phyloP scores from a whole-genome alignment of 352 stramenopile species.

The Globisporangium echinulatum region DNA sequence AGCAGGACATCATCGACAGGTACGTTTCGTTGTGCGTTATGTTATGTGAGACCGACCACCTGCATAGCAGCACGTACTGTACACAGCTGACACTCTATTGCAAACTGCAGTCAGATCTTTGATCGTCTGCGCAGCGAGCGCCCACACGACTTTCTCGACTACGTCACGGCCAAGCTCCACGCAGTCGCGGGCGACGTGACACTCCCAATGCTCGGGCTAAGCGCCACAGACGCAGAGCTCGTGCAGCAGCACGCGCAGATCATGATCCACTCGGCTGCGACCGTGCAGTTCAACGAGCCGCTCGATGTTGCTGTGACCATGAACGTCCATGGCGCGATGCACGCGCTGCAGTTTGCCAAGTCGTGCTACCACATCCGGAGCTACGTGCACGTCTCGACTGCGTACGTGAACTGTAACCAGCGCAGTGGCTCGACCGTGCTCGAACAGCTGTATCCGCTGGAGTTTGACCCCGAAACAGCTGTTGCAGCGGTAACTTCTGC shows the following conservation, averaged over 20 bases:
- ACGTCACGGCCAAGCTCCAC: conserved; percentile 47
- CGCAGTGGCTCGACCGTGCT: conserved; percentile 34
- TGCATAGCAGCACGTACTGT: not conserved
- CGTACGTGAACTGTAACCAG: conserved; percentile 84
- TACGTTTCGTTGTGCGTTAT: conserved; percentile 1
- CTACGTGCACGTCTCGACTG: conserved; percentile 80
- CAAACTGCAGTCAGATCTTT: conserved; percentile 48
- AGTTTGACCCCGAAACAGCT: conserved; percentile 74
- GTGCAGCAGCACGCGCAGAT: conserved; percentile 48
- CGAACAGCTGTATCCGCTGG: conserved; percentile 79
- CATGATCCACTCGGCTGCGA: conserved; percentile 81
- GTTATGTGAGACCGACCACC: too few species aligned
- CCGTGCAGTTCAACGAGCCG: conserved; percentile 82
- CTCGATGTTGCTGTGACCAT: conserved; percentile 84
- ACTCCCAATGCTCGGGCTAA: conserved; percentile 52
- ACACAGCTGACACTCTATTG: not conserved
- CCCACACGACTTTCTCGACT: conserved; percentile 35
- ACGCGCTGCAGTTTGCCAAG: conserved; percentile 58
- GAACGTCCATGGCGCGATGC: conserved; percentile 69
- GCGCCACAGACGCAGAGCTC: conserved; percentile 28
- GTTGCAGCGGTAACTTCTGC: conserved; percentile 44
- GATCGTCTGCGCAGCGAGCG: conserved; percentile 52
- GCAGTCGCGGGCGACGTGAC: conserved; percentile 72
- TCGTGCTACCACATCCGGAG: conserved; percentile 39
- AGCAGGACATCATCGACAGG: conserved; percentile 72